phyloP scores from a whole-genome alignment of 2,329 filamentous ascomycete genomes.

The Aspergillus calidoustus region DNA sequence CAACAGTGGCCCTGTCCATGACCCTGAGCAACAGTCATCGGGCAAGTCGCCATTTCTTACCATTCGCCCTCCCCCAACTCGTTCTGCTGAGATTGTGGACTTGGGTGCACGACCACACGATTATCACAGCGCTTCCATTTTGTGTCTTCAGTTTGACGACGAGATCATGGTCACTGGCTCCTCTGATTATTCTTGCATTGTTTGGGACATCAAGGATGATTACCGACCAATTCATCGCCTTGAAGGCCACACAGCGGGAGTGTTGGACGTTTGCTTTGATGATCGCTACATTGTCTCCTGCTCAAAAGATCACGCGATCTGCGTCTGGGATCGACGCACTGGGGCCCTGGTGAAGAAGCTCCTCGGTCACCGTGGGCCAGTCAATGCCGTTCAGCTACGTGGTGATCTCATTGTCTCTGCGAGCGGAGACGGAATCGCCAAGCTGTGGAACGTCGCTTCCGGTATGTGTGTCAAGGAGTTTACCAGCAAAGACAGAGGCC shows the following conservation, averaged over 20 bases:
- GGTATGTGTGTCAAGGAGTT: constrained; percentile 91
- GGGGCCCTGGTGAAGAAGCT: constrained; percentile 77
- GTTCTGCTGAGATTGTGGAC: constrained; percentile 58
- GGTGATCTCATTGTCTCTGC: constrained; percentile 92
- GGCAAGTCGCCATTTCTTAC: constrained; percentile 51
- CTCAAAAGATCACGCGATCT: constrained; percentile 93
- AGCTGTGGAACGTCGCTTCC: constrained; percentile 92
- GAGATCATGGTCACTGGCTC: constrained; percentile 93
- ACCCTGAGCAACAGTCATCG: constrained; percentile 46
- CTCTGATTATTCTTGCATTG: constrained; percentile 87
- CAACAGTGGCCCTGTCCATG: constrained; percentile 50
- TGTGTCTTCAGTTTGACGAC: constrained; percentile 94
- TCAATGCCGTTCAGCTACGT: constrained; percentile 94
- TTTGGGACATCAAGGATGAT: constrained; percentile 80
- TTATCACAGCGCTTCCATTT: constrained; percentile 88
- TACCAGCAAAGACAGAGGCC: constrained; percentile 83
- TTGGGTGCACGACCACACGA: constrained; percentile 43
- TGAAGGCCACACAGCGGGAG: constrained; percentile 78
- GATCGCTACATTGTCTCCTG: constrained; percentile 92
- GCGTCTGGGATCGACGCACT: constrained; percentile 87
- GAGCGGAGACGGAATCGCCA: constrained; percentile 89
- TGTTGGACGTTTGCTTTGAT: constrained; percentile 93
- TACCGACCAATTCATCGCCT: constrained; percentile 82
- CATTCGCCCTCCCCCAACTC: constrained; percentile 56
- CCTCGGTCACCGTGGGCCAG: constrained; percentile 83